phyloP scores from a whole-genome alignment of 164 flowering plant species.

The Platanus orientalis region DNA sequence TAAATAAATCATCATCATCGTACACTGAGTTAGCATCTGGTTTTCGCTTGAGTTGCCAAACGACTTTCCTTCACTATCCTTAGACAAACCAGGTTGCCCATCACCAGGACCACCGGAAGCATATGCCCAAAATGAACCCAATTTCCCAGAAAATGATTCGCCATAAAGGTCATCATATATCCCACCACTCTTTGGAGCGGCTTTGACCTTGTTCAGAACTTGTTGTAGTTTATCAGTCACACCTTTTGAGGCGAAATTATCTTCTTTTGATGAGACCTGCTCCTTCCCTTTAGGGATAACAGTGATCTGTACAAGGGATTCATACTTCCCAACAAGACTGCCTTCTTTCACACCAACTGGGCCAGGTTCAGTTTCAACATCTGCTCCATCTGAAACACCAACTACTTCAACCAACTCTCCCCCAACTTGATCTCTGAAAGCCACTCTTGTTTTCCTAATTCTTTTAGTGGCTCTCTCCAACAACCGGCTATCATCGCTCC shows the following conservation, averaged over 20 bases:
- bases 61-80: slow-evolving; percentile 25
- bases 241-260: slow-evolving; percentile 38
- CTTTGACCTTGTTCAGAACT: slow-evolving; percentile 77
- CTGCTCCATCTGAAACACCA: slow-evolving; percentile 91
- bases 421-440: slow-evolving; percentile 88
- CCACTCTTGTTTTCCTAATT: slow-evolving; percentile 55
- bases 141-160: slow-evolving; percentile 59
- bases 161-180: slow-evolving; percentile 91
- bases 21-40: slow-evolving; percentile 21
- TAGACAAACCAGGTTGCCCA: slow-evolving; percentile 23
- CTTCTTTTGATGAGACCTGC: slow-evolving; percentile 39
- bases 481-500: slow-evolving; percentile 18
- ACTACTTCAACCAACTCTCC: slow-evolving; percentile 89
- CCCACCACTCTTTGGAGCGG: slow-evolving; percentile 52
- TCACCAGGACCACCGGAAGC: slow-evolving; percentile 31
- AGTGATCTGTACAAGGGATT: slow-evolving; percentile 79
- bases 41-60: slow-evolving; percentile 19
- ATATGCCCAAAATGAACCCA: slow-evolving; percentile 89
- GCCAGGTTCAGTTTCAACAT: slow-evolving; percentile 95
- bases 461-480: slow-evolving; percentile 60
- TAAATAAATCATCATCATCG: slow-evolving; percentile 70
- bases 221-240: slow-evolving; percentile 78
- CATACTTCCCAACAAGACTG: slow-evolving; percentile 96
- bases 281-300: slow-evolving; percentile 91
- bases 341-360: slow-evolving; percentile 97